Percentiles rank a stretch among this genome's conserved stretches.
phyloP scores from a whole-genome alignment of 179 eudicot species.

The Corrigiola litoralis region DNA sequence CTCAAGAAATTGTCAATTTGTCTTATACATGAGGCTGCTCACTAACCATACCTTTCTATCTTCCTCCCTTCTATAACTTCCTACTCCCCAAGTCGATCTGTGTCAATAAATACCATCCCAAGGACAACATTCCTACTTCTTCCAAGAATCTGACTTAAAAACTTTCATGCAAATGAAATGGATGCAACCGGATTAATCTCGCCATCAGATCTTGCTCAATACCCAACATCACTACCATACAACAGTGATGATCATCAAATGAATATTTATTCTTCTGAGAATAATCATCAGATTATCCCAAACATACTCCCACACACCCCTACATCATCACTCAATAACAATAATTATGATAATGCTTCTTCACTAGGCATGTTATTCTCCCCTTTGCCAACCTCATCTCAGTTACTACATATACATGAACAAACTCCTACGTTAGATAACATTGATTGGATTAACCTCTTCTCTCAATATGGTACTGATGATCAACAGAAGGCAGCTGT shows the following conservation, averaged over 20 bases:
- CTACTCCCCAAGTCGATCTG: neutral
- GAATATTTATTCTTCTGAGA: slow-evolving; percentile 1
- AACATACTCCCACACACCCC: slow-evolving; percentile 7
- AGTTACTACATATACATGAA: neutral
- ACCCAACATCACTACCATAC: slow-evolving; percentile 14
- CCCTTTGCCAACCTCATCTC: slow-evolving; percentile 2
- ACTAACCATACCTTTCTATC: slow-evolving; percentile 20
- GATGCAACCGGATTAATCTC: neutral
- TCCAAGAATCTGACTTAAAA: neutral
- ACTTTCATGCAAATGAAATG: neutral
- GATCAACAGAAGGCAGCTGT: slow-evolving; percentile 12
- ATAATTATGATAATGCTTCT: neutral
- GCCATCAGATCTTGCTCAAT: neutral
- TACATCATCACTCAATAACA: neutral
- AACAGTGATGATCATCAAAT: slow-evolving; percentile 8
- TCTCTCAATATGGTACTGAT: slow-evolving; percentile 20
- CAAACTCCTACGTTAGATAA: slow-evolving; percentile 28
- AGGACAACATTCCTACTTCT: neutral
- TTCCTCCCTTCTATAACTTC: neutral
- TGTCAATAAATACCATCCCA: neutral
- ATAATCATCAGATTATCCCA: slow-evolving; percentile 1
- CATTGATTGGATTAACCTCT: slow-evolving; percentile 53
- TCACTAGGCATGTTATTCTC: slow-evolving; percentile 3
- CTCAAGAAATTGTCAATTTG: neutral
- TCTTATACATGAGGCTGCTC: slow-evolving; percentile 4